These are phyloP conservation scores for Nicotiana rustica DNA, from an alignment of 305 asterid species.

Conservation along the genomic window DNA sequence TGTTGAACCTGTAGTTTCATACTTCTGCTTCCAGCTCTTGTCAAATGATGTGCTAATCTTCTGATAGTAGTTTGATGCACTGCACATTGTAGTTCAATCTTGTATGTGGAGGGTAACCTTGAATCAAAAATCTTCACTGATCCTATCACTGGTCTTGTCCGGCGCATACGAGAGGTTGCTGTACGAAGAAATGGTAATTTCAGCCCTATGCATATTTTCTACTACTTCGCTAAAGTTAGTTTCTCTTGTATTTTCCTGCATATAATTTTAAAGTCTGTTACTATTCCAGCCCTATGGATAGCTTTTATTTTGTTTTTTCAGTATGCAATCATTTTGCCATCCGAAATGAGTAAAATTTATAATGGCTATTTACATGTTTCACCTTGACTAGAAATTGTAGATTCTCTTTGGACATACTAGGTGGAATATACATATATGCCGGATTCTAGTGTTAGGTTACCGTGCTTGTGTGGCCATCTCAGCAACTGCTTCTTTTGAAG, in stretches of 20 bases:
- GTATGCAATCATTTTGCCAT: neutral
- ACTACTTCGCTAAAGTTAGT: conserved; percentile 25
- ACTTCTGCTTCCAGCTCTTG: conserved; percentile 16
- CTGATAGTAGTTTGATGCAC: conserved; percentile 20
- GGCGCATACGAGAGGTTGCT: conserved; percentile 87
- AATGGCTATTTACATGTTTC: neutral
- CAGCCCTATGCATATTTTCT: neutral
- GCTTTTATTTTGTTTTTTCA: conserved; percentile 27
- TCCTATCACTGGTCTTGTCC: conserved; percentile 81
- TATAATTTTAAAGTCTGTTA: neutral
- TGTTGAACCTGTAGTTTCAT: conserved; percentile 7
- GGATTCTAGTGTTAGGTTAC: conserved; percentile 21
- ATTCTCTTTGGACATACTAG: conserved; percentile 27
- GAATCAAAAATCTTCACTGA: conserved; percentile 87
- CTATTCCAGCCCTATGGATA: conserved; percentile 3
- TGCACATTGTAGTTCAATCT: conserved; percentile 56
- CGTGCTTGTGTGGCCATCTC: neutral
- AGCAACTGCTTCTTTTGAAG: neutral
- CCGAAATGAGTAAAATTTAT: neutral
- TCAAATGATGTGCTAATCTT: conserved; percentile 17
- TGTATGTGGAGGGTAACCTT: conserved; percentile 91
- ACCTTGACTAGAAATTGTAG: conserved; percentile 12
- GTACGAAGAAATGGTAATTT: conserved; percentile 73
- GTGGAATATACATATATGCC: conserved; percentile 12
- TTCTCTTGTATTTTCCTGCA: conserved; percentile 17